Conservation (phyloP, 192 early-diverging fungal genomes). For the Coemansia reversa region DNA sequence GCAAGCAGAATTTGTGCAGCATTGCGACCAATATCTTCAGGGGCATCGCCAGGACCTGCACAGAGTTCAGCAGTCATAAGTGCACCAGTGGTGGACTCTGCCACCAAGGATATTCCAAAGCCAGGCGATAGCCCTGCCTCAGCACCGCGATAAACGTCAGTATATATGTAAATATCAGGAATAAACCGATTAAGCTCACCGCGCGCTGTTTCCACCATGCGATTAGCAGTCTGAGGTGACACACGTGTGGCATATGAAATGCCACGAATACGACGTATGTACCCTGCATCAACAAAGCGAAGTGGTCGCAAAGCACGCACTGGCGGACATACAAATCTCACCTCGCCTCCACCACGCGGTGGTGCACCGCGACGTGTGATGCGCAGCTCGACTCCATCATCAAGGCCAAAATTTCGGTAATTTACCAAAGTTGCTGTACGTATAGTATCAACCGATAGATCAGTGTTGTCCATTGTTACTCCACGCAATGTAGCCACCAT, state of each 20-base stretch:
- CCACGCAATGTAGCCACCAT: conserved; percentile 82
- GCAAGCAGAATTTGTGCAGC: conserved; percentile 75
- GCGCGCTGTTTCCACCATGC: conserved; percentile 85
- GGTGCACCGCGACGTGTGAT: conserved; percentile 86
- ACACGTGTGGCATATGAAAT: conserved; percentile 92
- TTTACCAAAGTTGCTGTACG: conserved; percentile 87
- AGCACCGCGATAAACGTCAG: conserved; percentile 95
- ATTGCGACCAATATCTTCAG: conserved; percentile 85
- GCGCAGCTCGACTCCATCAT: conserved; percentile 81
- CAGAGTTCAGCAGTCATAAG: conserved; percentile 85
- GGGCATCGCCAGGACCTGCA: conserved; percentile 74
- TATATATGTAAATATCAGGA: conserved; percentile 96
- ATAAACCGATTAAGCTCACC: conserved; percentile 87
- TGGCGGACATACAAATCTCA: conserved; percentile 82
- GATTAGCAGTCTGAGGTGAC: conserved; percentile 92
- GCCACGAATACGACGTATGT: conserved; percentile 91
- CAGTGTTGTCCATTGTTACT: conserved; percentile 91
- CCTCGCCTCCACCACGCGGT: conserved; percentile 90
- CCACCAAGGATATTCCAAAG: conserved; percentile 88
- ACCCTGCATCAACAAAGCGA: conserved; percentile 79
- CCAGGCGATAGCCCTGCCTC: conserved; percentile 92
- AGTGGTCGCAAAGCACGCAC: conserved; percentile 76
- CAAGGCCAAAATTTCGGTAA: conserved; percentile 82
- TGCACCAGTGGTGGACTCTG: conserved; percentile 83
- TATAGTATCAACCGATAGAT: conserved; percentile 87